Evolutionary conservation across 192 early-diverging fungal species (phyloP), one percentile per base, ranked within the genome.

Genomic region (Helicostylum pulchrum): DNA sequence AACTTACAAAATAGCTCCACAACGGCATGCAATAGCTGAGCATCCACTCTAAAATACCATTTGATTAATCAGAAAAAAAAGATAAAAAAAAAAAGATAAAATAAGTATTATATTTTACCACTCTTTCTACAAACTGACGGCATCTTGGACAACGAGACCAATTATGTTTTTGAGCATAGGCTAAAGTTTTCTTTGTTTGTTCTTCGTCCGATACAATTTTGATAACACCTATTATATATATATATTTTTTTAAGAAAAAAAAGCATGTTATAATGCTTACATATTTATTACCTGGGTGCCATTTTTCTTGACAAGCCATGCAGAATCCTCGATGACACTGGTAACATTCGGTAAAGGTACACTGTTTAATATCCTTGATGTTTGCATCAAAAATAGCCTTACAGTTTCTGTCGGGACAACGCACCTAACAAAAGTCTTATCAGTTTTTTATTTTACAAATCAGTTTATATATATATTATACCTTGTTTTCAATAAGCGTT

Each of bases 81-180:
- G 0, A 26, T 26, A 26, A 26, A 26, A 26, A 2, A n/a, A n/a
- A n/a, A n/a, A n/a, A n/a, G n/a, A n/a, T n/a, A n/a, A n/a, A 26
- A 26, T 2, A 26, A 26, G 26, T 26, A 26, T 26, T 26, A 2
- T 26, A 26, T 26, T 26, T 60, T 60, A 17, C 57, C 9, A 45
- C 11, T 46, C 43, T 60, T 12, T 46, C 20, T 7, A 26, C 57
- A 46, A 46, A 45, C 12, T 19, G 14, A 20, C 7, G 7, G 19
- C 57, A 60, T 20, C 14, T 60, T 45, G 57, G 57, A 60, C 57
- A 60, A 44, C 57, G 57, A n/a, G 19, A 11, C 57, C 57, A 60
- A 7, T 14, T 11, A 1, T 60, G 45, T 45, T 60, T 19, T 26
- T 60, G 17, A 12, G 36, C 44, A 45, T 7, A 2, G 21, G 21